Evolutionary conservation across 495 filamentous ascomycete genomes (phyloP).

Genomic region (Aspergillus carlsbadensis): DNA sequence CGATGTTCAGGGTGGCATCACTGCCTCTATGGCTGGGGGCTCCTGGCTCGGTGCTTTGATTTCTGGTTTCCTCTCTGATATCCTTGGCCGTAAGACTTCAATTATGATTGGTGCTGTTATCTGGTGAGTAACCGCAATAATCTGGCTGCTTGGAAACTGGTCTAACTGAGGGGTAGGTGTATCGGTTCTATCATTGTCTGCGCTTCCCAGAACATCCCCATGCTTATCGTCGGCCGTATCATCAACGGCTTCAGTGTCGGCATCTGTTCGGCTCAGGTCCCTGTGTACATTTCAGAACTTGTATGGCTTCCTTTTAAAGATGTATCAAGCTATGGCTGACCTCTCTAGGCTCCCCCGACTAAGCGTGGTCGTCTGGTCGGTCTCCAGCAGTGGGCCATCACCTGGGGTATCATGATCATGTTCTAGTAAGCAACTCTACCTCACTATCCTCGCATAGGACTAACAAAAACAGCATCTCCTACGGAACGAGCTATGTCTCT

Average conservation of each 20-base stretch:
- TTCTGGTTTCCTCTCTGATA: conserved; percentile 67
- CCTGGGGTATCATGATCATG: conserved; percentile 82
- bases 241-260: conserved; percentile 77
- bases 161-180: conserved; percentile 34
- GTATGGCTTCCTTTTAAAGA: conserved; percentile 10
- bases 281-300: conserved; percentile 76
- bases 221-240: conserved; percentile 72
- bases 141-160: not conserved
- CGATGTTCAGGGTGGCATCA: conserved; percentile 58
- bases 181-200: conserved; percentile 68
- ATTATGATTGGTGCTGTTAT: conserved; percentile 64
- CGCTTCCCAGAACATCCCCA: conserved; percentile 69
- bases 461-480: conserved; percentile 16
- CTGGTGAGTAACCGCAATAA: conserved; percentile 48
- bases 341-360: conserved; percentile 52
- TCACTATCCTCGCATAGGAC: not conserved
- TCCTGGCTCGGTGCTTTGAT: conserved; percentile 71
- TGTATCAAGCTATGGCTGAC: not conserved
- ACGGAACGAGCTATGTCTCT: conserved; percentile 26
- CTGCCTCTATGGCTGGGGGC: conserved; percentile 70
- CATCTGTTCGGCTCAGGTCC: conserved; percentile 76
- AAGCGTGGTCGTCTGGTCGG: conserved; percentile 71
- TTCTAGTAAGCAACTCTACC: conserved; percentile 43
- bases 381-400: conserved; percentile 76
- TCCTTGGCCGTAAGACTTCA: conserved; percentile 62